phyloP scores from a whole-genome alignment of 768 basidiomycete genomes.

The Termitomyces sp. region DNA sequence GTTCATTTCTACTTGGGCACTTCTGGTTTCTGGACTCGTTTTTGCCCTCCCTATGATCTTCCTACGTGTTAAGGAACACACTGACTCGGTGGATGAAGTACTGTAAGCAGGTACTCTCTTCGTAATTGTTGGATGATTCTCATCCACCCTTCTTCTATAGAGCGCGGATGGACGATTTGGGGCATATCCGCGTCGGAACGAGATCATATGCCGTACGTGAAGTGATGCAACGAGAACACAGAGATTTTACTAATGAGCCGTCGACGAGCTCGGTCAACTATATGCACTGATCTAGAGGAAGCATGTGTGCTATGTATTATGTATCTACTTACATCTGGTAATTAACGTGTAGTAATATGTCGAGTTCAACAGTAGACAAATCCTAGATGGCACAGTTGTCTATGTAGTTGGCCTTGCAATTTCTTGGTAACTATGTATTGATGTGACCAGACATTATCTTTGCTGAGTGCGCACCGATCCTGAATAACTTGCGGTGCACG shows the following conservation, averaged over 20 bases:
- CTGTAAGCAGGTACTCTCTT: conserved; percentile 30
- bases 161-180: conserved; percentile 38
- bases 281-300: not conserved
- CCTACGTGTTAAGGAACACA: conserved; percentile 59
- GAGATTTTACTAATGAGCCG: not conserved
- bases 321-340: not conserved
- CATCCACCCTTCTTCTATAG: conserved; percentile 15
- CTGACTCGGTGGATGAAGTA: conserved; percentile 45
- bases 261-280: not conserved
- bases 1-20: conserved; percentile 70
- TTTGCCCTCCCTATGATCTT: conserved; percentile 75
- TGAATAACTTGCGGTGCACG: too few relatives aligned
- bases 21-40: conserved; percentile 58
- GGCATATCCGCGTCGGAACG: conserved; percentile 19
- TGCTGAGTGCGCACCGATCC: too few relatives aligned
- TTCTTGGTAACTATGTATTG: too few relatives aligned
- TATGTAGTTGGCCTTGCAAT: too few relatives aligned
- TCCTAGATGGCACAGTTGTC: too few relatives aligned
- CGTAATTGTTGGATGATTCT: conserved; percentile 1
- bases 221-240: not conserved
- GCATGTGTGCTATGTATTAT: not conserved
- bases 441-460: too few relatives aligned
- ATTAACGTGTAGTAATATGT: too few relatives aligned
- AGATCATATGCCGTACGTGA: not conserved
- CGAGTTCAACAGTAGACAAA: too few relatives aligned